Conservation (phyloP, 371 early-diverging fungal genomes). For the Parasitella parasitica region DNA sequence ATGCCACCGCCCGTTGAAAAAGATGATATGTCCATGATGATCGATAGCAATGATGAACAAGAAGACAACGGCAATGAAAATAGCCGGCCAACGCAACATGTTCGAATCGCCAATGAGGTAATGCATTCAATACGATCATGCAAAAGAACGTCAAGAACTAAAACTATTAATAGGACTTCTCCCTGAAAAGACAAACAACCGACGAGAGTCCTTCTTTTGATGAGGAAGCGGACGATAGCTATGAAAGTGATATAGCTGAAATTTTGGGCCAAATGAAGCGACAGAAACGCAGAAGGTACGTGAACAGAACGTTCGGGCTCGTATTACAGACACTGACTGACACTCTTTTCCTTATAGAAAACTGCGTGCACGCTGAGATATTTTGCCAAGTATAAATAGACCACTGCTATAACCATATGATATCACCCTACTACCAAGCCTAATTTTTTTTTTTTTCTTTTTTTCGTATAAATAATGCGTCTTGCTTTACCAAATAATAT, state of each 20-base stretch:
- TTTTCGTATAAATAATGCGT: conserved; percentile 3
- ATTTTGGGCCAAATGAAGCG: not conserved
- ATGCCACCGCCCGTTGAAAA: not conserved
- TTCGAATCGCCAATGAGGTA: conserved; percentile 5
- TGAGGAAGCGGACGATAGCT: not conserved
- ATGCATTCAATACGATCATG: conserved; percentile 1
- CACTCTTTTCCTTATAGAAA: not conserved
- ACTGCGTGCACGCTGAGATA: conserved; percentile 4
- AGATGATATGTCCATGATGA: not conserved
- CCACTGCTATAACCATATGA: not conserved
- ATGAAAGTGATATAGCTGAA: conserved; percentile 4
- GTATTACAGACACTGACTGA: not conserved
- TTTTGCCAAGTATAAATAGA: not conserved
- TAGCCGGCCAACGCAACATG: not conserved
- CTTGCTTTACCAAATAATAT: no score
- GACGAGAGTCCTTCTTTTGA: not conserved
- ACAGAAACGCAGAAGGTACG: conserved; percentile 16
- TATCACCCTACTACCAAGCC: not conserved
- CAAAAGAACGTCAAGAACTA: conserved; percentile 1
- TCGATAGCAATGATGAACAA: not conserved
- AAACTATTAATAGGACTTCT: not conserved
- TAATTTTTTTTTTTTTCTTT: no score
- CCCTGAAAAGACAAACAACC: not conserved
- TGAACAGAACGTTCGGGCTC: no score
- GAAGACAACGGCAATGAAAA: not conserved